These are phyloP conservation scores for Melastoma malabathricum DNA, from an alignment of 345 rosid genomes.

Conservation along the genomic window DNA sequence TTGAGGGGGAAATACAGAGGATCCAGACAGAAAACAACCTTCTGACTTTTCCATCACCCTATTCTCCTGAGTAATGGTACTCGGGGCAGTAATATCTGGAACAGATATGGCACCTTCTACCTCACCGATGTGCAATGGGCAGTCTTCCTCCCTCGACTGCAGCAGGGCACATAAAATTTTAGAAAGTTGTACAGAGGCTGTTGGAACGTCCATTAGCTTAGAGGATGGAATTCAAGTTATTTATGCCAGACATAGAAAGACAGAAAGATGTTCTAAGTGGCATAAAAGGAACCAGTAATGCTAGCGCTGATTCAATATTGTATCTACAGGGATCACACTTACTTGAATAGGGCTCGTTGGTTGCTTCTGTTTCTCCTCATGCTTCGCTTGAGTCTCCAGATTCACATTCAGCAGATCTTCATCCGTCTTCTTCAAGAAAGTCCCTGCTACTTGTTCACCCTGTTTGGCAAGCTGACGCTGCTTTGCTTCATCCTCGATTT, in stretches of 20 bases:
- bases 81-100: slow-evolving; percentile 12
- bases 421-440: slow-evolving; percentile 16
- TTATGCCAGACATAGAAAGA: too few relatives aligned
- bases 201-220: too few relatives aligned
- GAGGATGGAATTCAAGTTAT: too few relatives aligned
- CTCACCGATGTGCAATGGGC: slow-evolving; percentile 11
- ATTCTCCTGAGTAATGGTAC: slow-evolving; percentile 14
- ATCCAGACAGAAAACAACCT: slow-evolving; percentile 25
- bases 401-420: slow-evolving; percentile 18
- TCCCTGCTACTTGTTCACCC: slow-evolving; percentile 34
- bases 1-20: slow-evolving; percentile 1
- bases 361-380: slow-evolving; percentile 12
- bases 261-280: too few relatives aligned
- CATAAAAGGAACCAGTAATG: too few relatives aligned
- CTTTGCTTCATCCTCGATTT: slow-evolving; percentile 84
- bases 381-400: slow-evolving; percentile 18
- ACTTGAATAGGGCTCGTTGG: slow-evolving; percentile 14
- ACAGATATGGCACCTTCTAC: slow-evolving; percentile 16
- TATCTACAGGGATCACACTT: neutral
- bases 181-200: too few relatives aligned
- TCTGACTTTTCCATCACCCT: slow-evolving; percentile 16
- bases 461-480: slow-evolving; percentile 74
- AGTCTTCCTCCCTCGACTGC: slow-evolving; percentile 3
- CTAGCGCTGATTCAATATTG: too few relatives aligned
- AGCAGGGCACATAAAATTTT: neutral